Evolutionary conservation across 768 basidiomycete species (phyloP).

Genomic region (Crepidotus variabilis): DNA sequence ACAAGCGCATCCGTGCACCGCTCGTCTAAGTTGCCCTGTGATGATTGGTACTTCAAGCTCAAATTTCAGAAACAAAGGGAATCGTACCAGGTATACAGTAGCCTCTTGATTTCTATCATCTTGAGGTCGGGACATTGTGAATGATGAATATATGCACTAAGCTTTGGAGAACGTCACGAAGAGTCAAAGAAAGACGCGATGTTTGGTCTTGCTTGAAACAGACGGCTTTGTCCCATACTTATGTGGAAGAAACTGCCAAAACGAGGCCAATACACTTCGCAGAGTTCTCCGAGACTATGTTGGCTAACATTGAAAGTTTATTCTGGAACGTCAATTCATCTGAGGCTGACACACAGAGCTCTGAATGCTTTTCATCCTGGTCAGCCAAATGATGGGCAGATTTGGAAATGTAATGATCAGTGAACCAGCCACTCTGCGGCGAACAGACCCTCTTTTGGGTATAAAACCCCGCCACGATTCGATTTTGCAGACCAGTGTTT

Average conservation of each 20-base stretch:
- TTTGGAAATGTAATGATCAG: no score
- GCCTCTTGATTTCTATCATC: slow-evolving; percentile 92
- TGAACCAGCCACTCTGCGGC: no score
- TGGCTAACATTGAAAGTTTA: no score
- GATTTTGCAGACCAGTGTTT: background rate
- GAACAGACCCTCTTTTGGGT: background rate
- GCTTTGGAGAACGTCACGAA: background rate
- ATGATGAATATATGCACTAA: slow-evolving; percentile 5
- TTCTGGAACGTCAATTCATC: no score
- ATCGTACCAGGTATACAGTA: slow-evolving; percentile 77
- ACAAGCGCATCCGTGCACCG: slow-evolving; percentile 89
- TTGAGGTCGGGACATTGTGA: slow-evolving; percentile 63
- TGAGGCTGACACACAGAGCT: no score
- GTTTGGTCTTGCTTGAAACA: slow-evolving; percentile 9
- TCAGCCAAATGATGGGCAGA: no score
- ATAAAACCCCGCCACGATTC: background rate
- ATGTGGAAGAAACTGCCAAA: slow-evolving; percentile 11
- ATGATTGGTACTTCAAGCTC: slow-evolving; percentile 5
- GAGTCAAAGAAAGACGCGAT: background rate
- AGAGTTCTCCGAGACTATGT: no score
- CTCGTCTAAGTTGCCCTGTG: slow-evolving; percentile 94
- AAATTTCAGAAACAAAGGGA: background rate
- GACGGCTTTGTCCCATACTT: background rate
- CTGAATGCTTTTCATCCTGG: no score
- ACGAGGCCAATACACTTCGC: background rate